A percentile compares a stretch with the other conserved stretches of the same genome.
phyloP scores from a whole-genome alignment of 116 monocot species.

The Posidonia oceanica region DNA sequence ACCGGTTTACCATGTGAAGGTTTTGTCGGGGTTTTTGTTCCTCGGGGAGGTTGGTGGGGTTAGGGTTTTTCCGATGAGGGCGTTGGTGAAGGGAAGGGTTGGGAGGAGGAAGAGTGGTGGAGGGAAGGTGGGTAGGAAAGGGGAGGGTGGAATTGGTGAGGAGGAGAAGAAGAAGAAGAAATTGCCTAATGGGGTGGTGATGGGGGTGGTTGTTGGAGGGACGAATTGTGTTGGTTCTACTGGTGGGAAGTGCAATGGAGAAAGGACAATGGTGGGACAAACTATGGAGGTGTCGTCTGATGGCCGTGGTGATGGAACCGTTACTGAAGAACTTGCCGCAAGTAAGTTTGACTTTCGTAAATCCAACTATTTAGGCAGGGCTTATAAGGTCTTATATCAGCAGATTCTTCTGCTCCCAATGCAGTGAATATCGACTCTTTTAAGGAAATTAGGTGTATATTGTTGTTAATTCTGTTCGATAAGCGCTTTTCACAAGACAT shows the following conservation, averaged over 20 bases:
- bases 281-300: too few relatives aligned
- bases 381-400: too few relatives aligned
- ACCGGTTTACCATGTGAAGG: constrained; percentile 39
- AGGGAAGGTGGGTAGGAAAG: neutral
- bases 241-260: neutral
- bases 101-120: constrained; percentile 7
- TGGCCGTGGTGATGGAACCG: too few relatives aligned
- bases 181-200: constrained; percentile 14
- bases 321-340: too few relatives aligned
- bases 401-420: too few relatives aligned
- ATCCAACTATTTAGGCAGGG: too few relatives aligned
- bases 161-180: neutral
- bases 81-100: constrained; percentile 42
- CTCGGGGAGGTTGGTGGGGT: constrained; percentile 70
- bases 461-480: too few relatives aligned
- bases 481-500: too few relatives aligned
- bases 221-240: neutral
- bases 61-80: constrained; percentile 58
- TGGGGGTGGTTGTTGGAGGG: neutral
- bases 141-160: neutral
- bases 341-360: too few relatives aligned
- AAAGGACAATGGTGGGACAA: too few relatives aligned
- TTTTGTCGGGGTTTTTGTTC: constrained; percentile 43
- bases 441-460: too few relatives aligned
- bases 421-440: too few relatives aligned